These are phyloP conservation scores for Tulasnella sp. DNA, from an alignment of 768 basidiomycete genomes.

Conservation along the genomic window DNA sequence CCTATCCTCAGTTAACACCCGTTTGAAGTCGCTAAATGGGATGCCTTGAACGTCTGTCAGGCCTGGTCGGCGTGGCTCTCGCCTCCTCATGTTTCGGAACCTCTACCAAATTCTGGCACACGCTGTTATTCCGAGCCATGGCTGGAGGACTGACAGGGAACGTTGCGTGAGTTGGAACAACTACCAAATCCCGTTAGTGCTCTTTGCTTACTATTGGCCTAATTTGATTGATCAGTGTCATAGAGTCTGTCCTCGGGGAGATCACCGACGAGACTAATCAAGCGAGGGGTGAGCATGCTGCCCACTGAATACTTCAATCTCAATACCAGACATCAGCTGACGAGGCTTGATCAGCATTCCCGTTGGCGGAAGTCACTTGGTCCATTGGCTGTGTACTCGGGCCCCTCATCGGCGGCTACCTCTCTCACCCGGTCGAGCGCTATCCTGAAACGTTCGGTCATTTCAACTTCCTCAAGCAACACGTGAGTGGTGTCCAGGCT, in stretches of 20 bases:
- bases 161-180: conserved; percentile 7
- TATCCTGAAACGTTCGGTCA: conserved; percentile 37
- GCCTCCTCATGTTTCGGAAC: conserved; percentile 15
- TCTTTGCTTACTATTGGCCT: not conserved
- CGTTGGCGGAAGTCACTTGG: conserved; percentile 8
- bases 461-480: conserved; percentile 30
- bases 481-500: not conserved
- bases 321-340: not conserved
- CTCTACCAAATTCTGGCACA: not conserved
- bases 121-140: conserved; percentile 5
- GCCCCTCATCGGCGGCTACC: conserved; percentile 39
- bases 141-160: conserved; percentile 16
- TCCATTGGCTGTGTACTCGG: conserved; percentile 7
- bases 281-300: conserved; percentile 27
- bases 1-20: too few relatives aligned
- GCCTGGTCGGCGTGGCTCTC: conserved; percentile 14
- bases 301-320: not conserved
- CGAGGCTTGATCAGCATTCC: not conserved
- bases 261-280: conserved; percentile 55
- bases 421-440: conserved; percentile 45
- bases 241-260: conserved; percentile 50
- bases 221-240: conserved; percentile 20
- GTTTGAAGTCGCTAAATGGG: too few relatives aligned
- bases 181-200: too few relatives aligned
- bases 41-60: not conserved